Conservation (phyloP, 768 basidiomycete species). For the Suillus tomentosus region DNA sequence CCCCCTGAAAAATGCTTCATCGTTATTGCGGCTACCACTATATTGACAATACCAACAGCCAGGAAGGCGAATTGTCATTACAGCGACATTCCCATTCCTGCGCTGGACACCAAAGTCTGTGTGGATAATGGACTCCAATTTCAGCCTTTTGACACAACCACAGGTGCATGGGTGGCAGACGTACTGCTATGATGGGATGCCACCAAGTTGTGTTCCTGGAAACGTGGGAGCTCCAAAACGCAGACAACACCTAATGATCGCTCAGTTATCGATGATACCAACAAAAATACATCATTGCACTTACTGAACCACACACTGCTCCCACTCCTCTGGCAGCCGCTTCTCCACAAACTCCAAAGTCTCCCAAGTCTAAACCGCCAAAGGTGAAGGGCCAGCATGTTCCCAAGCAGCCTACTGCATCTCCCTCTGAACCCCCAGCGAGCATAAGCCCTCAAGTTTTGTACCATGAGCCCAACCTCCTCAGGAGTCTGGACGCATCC, state of each 20-base stretch:
- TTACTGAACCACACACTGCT: too few species aligned
- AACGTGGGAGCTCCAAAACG: too few species aligned
- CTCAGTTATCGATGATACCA: too few species aligned
- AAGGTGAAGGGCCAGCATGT: constrained; percentile 46
- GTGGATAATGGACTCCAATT: constrained; percentile 38
- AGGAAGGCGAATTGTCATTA: constrained; percentile 19
- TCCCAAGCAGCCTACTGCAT: constrained; percentile 35
- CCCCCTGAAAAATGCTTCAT: not conserved
- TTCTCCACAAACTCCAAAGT: constrained; percentile 70
- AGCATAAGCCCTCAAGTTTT: too few species aligned
- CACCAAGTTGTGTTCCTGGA: constrained; percentile 30
- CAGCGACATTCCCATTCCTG: constrained; percentile 18
- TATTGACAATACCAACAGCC: not conserved
- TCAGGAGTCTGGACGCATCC: too few species aligned
- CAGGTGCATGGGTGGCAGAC: constrained; percentile 16
- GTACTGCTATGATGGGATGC: constrained; percentile 12
- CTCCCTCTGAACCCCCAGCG: constrained; percentile 37
- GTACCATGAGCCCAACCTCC: too few species aligned
- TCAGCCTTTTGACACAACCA: constrained; percentile 31
- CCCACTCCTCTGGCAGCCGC: constrained; percentile 43
- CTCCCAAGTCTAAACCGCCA: constrained; percentile 61
- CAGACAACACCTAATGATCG: too few species aligned
- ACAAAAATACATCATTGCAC: too few species aligned
- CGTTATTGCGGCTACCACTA: not conserved
- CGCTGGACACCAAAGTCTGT: constrained; percentile 19